Conservation (phyloP, 495 filamentous ascomycete species). For the Apiosordaria backusii region DNA sequence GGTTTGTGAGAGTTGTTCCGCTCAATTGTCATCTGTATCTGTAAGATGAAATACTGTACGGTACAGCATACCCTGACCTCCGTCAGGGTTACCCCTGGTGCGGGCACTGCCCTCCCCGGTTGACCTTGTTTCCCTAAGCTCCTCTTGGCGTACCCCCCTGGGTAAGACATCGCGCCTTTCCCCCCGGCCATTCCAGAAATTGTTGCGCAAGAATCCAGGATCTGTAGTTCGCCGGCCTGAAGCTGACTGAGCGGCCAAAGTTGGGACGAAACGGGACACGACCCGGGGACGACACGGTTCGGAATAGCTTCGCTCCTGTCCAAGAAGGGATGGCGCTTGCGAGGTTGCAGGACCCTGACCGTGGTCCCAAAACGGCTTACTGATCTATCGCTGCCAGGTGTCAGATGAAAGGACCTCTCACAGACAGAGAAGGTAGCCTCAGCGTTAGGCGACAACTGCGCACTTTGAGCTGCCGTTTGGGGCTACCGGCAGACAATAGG, state of each 20-base stretch:
- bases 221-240: background rate
- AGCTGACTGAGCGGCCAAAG: constrained; percentile 1
- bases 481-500: constrained; percentile 22
- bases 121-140: constrained; percentile 7
- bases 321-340: background rate
- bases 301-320: background rate
- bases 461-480: background rate
- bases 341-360: background rate
- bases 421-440: background rate
- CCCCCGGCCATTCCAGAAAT: constrained; percentile 1
- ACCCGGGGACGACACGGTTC: background rate
- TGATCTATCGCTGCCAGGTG: background rate
- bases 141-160: constrained; percentile 2
- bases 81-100: constrained; percentile 3
- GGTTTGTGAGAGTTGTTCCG: background rate
- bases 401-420: background rate
- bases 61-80: background rate
- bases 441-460: background rate
- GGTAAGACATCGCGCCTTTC: background rate
- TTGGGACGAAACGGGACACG: constrained; percentile 2
- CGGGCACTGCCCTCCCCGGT: constrained; percentile 9
- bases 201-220: constrained; percentile 1
- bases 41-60: background rate
- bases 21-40: background rate
- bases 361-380: background rate